Evolutionary conservation across 176 grass and related monocot species (phyloP), one percentile per base, ranked within the genome.

Genomic region (Phragmites australis): DNA sequence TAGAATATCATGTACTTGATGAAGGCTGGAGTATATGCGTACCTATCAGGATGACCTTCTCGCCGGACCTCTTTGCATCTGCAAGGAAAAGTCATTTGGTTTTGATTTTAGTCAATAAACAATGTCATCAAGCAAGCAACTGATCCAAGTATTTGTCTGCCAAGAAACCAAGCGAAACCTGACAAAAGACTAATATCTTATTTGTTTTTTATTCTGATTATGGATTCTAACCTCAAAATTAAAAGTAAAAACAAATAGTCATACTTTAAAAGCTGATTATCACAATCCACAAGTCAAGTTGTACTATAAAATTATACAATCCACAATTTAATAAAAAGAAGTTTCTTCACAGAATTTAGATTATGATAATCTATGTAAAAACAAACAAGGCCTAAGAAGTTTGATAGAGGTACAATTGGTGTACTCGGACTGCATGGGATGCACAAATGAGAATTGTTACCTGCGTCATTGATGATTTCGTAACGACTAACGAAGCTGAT

Each of bases 11-110:
- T 31, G 22, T 3, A 60, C 10, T 19, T 27, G 29, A 59, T 42
- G 31, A 23, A 15, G 22, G 8, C 27, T 32, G 46, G 19, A 45
- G 2, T 3, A 5, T 31, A 45, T 39, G 50, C 76, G 13, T 74
- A 86, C 88, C 84, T 83, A 79, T 90, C 50, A 86, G 27, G 46
- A 76, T 81, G 44, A 81, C 45, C 52, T 80, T 84, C 14, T 87
- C 76, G 6, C 29, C 8, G 1, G 70, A 85, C 56, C 63, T 89
- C 29, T 70, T 89, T 5, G 37, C 77, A 56, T 31, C 82, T 89
- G 76, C 77, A 85, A 6, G 21, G 71, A 26, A 75, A 32, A 26
- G 6, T 4, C 15, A 45, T 53, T 42, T 54, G 14, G 17, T 78
- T 27, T 12, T 54, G 14, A 25, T 78, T 27, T 12, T 12, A 70